Evolutionary conservation across 345 rosid genomes (phyloP).

Genomic region (Eucalyptus cloeziana): DNA sequence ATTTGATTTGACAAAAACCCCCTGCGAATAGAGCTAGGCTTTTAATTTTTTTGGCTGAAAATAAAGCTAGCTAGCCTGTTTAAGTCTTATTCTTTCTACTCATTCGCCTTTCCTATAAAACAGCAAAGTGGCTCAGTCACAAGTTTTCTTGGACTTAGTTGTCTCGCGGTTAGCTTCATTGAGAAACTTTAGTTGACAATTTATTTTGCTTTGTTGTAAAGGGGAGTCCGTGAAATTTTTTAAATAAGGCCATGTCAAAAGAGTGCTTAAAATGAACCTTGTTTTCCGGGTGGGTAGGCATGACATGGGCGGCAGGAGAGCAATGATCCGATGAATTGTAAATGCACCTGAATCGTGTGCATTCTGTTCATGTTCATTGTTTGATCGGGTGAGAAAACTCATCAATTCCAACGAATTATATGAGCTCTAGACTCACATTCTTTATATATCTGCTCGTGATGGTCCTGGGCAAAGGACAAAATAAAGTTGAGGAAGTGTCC

Average conservation of each 20-base stretch:
- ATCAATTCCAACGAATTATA: not conserved
- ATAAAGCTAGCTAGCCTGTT: not conserved
- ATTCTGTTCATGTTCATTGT: not conserved
- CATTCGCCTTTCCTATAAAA: not conserved
- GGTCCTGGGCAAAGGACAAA: not conserved
- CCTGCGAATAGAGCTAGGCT: not conserved
- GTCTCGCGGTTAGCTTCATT: not conserved
- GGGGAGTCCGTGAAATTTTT: not conserved
- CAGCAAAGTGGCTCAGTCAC: not conserved
- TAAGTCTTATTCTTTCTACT: too few relatives aligned
- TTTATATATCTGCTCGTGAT: not conserved
- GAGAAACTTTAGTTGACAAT: not conserved
- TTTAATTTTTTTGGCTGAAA: too few relatives aligned
- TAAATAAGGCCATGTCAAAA: too few relatives aligned
- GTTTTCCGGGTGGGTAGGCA: not conserved
- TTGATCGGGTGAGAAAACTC: not conserved
- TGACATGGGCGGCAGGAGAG: not conserved
- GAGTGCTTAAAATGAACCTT: too few relatives aligned
- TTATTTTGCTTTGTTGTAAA: too few relatives aligned
- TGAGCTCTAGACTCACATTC: not conserved
- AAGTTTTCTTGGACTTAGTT: not conserved
- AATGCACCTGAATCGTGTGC: not conserved
- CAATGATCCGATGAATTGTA: not conserved
- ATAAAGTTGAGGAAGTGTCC: not conserved
- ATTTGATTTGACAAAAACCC: not conserved